These are phyloP conservation scores for Medicago ruthenica DNA, from an alignment of 306 rosid genomes.

Conservation along the genomic window DNA sequence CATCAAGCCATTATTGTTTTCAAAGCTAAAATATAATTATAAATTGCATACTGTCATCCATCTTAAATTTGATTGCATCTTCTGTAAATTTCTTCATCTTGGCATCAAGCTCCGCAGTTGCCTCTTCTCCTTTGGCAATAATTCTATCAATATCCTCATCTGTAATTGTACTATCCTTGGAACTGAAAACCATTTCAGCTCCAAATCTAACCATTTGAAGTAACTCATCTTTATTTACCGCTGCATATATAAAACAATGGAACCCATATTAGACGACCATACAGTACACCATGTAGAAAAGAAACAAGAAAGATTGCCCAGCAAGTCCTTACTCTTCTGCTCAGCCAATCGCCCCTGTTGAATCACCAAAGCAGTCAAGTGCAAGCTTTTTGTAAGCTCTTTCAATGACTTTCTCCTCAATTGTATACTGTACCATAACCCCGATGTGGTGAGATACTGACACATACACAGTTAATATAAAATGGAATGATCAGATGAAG, in stretches of 20 bases:
- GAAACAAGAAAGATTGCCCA: conserved; percentile 1
- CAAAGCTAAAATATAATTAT: conserved; percentile 12
- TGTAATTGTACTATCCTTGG: conserved; percentile 94
- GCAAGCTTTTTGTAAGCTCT: conserved; percentile 99
- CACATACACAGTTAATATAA: conserved; percentile 4
- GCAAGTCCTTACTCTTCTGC: conserved; percentile 77
- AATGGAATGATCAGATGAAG: conserved; percentile 17
- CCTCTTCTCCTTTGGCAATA: conserved; percentile 98
- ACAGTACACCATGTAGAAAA: conserved; percentile 19
- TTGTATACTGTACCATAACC: conserved; percentile 73
- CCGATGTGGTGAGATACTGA: conserved; percentile 20
- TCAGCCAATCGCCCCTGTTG: conserved; percentile 99
- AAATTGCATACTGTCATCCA: conserved; percentile 86
- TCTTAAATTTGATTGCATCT: conserved; percentile 98
- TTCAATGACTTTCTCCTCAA: conserved; percentile 97
- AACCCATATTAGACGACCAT: conserved; percentile 27
- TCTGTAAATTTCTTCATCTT: conserved; percentile 99
- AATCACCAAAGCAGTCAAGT: conserved; percentile 97
- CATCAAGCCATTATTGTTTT: conserved; percentile 11
- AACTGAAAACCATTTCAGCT: conserved; percentile 99
- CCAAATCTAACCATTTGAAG: conserved; percentile 99
- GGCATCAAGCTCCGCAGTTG: conserved; percentile 98
- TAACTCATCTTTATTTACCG: conserved; percentile 95
- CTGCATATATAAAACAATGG: conserved; percentile 55
- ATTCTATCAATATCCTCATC: conserved; percentile 98